Conservation (phyloP, 306 rosid species). For the Gastrolobium villosum region DNA sequence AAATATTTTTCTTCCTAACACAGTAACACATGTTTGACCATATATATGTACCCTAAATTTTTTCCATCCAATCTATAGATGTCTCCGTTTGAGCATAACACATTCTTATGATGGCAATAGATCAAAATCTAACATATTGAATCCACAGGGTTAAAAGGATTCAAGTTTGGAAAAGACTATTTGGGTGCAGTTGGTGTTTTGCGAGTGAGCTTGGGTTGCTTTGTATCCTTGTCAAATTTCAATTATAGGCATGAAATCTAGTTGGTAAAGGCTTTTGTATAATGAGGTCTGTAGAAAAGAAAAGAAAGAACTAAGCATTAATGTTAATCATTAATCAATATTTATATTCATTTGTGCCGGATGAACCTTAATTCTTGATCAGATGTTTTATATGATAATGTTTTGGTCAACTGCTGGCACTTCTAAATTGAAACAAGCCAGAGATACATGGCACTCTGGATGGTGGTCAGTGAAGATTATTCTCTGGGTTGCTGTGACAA, state of each 20-base stretch:
- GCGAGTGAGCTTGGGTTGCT: conserved; percentile 96
- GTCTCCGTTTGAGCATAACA: not conserved
- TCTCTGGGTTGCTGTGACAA: conserved; percentile 59
- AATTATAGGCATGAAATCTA: conserved; percentile 22
- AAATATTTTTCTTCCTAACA: not conserved
- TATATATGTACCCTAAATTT: too few relatives aligned
- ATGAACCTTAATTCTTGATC: conserved; percentile 67
- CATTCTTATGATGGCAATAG: not conserved
- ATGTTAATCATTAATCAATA: not conserved
- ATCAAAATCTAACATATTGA: conserved; percentile 35
- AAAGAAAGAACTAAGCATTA: not conserved
- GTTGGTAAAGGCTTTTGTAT: conserved; percentile 9
- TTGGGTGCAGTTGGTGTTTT: conserved; percentile 93
- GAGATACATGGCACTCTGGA: conserved; percentile 95
- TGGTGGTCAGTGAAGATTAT: conserved; percentile 93
- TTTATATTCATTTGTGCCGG: not conserved
- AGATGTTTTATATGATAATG: conserved; percentile 89
- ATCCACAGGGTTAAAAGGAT: conserved; percentile 73
- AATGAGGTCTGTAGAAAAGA: not conserved
- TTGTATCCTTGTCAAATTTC: conserved; percentile 76
- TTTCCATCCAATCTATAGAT: not conserved
- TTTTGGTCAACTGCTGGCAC: conserved; percentile 81
- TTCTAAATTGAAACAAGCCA: conserved; percentile 65
- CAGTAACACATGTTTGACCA: too few relatives aligned
- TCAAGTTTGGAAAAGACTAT: conserved; percentile 74